These are phyloP conservation scores for Forsythia viridissima DNA, from an alignment of 257 asterid species.

Conservation along the genomic window DNA sequence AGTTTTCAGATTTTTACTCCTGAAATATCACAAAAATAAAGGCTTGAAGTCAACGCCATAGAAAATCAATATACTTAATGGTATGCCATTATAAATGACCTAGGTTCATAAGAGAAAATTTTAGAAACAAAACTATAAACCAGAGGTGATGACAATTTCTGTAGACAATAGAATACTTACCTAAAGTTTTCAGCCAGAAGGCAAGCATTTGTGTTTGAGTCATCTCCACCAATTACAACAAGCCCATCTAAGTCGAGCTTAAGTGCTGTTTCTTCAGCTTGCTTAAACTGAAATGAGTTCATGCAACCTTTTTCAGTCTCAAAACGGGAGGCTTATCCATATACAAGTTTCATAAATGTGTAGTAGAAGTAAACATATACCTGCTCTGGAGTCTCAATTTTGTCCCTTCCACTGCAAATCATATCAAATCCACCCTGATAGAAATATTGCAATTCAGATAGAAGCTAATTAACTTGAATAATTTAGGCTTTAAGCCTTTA, in stretches of 20 bases:
- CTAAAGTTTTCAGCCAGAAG: conserved; percentile 76
- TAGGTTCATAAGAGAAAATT: background rate
- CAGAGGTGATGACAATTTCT: conserved; percentile 4
- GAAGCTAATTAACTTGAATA: background rate
- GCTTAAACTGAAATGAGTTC: conserved; percentile 57
- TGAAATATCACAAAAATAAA: conserved; percentile 21
- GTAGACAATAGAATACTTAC: conserved; percentile 22
- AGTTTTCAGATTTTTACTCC: conserved; percentile 68
- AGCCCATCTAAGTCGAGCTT: conserved; percentile 80
- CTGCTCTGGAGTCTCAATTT: conserved; percentile 87
- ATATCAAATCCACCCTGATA: conserved; percentile 80
- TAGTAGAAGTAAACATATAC: conserved; percentile 28
- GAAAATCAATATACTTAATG: background rate
- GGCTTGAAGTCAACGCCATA: background rate
- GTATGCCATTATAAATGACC: background rate
- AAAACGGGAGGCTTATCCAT: background rate
- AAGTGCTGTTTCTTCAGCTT: conserved; percentile 70
- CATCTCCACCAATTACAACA: conserved; percentile 85
- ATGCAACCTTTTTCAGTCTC: conserved; percentile 22
- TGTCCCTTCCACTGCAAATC: conserved; percentile 82
- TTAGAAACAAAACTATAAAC: background rate
- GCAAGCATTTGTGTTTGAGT: conserved; percentile 83
- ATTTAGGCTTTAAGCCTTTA: background rate
- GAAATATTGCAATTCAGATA: conserved; percentile 13
- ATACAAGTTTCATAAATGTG: background rate